These are phyloP conservation scores for Talaromyces stipitatus DNA, from an alignment of 495 filamentous ascomycete genomes.

Conservation along the genomic window DNA sequence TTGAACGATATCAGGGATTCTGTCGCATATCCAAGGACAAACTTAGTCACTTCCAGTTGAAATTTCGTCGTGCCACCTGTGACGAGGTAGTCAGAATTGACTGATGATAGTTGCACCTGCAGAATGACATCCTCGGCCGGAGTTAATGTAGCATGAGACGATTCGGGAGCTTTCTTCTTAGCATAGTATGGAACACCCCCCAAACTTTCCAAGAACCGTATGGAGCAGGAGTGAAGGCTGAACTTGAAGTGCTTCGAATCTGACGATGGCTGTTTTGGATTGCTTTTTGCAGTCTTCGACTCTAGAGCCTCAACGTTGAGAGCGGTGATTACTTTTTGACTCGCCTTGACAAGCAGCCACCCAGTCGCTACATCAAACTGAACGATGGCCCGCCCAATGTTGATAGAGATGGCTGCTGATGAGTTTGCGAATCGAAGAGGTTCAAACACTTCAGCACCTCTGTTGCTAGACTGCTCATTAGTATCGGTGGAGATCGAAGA, in stretches of 20 bases:
- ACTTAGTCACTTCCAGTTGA: constrained; percentile 47
- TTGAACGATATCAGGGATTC: constrained; percentile 71
- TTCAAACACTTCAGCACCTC: neutral
- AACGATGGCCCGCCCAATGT: constrained; percentile 46
- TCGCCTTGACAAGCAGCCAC: constrained; percentile 55
- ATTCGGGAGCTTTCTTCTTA: constrained; percentile 7
- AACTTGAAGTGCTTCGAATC: constrained; percentile 39
- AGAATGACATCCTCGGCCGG: constrained; percentile 32
- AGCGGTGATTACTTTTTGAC: constrained; percentile 44
- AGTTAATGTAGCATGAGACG: constrained; percentile 13
- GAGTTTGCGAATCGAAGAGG: neutral
- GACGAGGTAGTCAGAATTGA: constrained; percentile 18
- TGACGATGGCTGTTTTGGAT: constrained; percentile 9
- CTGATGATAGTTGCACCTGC: constrained; percentile 17
- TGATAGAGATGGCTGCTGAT: constrained; percentile 39
- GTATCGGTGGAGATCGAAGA: constrained; percentile 8
- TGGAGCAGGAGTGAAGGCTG: constrained; percentile 43
- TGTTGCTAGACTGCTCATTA: constrained; percentile 1
- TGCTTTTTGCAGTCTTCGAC: constrained; percentile 11
- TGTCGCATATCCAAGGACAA: constrained; percentile 65
- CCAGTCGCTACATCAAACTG: constrained; percentile 64
- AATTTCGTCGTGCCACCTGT: constrained; percentile 17
- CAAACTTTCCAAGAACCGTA: constrained; percentile 60
- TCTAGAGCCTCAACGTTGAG: constrained; percentile 17
- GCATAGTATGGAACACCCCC: constrained; percentile 29